A percentile compares a stretch with the other conserved stretches of the same genome.
These are phyloP conservation scores for Oenanthe sinensis DNA, from an alignment of 129 eudicot species.

Conservation along the genomic window DNA sequence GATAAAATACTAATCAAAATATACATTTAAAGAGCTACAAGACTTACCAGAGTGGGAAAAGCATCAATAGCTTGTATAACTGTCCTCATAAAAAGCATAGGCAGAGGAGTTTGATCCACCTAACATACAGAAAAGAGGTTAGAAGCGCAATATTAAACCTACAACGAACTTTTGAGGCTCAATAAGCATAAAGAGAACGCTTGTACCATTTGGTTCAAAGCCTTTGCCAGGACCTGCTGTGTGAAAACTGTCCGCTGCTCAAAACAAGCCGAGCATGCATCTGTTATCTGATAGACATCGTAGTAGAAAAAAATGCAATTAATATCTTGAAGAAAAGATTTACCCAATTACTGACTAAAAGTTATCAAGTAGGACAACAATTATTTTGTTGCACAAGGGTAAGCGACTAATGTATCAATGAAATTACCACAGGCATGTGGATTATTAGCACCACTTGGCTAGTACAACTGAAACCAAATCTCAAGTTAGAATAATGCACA, in stretches of 20 bases:
- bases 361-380: neutral
- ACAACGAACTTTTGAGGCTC: neutral
- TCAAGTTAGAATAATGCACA: neutral
- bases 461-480: neutral
- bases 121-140: conserved; percentile 11
- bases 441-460: neutral
- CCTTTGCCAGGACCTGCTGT: conserved; percentile 83
- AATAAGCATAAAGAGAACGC: neutral
- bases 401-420: neutral
- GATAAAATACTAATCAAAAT: neutral
- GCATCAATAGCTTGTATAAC: conserved; percentile 93
- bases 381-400: neutral
- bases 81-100: conserved; percentile 93
- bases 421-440: neutral
- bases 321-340: neutral
- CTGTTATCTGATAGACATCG: conserved; percentile 58
- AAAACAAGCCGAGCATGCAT: conserved; percentile 96
- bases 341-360: neutral
- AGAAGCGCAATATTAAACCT: neutral
- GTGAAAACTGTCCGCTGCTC: conserved; percentile 96
- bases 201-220: conserved; percentile 79
- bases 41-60: conserved; percentile 75
- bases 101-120: conserved; percentile 90
- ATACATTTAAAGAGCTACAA: neutral
- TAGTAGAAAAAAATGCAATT: neutral